Evolutionary conservation across 1,284 basidiomycete genomes (phyloP).

Genomic region (Macrocystidia cucumis): DNA sequence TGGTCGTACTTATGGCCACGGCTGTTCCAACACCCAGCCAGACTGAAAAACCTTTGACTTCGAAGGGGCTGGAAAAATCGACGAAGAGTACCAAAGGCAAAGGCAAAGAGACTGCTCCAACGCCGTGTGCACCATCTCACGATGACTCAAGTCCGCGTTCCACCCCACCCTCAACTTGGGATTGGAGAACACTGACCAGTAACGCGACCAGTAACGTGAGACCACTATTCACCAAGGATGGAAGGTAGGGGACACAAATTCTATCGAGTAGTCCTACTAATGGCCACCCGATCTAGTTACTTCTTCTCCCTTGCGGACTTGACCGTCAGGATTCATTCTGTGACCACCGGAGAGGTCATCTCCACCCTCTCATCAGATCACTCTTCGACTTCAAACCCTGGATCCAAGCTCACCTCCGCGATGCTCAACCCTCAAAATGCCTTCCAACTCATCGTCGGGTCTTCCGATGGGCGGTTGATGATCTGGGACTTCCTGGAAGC

Average conservation of each 20-base stretch:
- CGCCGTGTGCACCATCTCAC: too few species aligned
- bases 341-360: constrained; percentile 66
- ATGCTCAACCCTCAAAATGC: constrained; percentile 81
- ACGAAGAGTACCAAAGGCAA: constrained; percentile 28
- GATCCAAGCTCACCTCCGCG: constrained; percentile 67
- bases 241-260: constrained; percentile 49
- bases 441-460: constrained; percentile 86
- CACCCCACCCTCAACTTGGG: too few species aligned
- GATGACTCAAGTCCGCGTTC: too few species aligned
- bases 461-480: constrained; percentile 77
- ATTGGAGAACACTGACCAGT: constrained; percentile 70
- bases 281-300: constrained; percentile 45
- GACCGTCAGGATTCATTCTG: constrained; percentile 78
- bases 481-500: constrained; percentile 95
- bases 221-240: constrained; percentile 80
- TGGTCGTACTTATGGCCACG: constrained; percentile 18
- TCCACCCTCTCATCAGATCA: constrained; percentile 65
- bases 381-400: constrained; percentile 25
- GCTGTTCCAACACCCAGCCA: constrained; percentile 27
- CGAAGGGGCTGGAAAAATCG: constrained; percentile 14
- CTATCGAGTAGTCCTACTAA: constrained; percentile 4
- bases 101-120: constrained; percentile 23
- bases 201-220: constrained; percentile 57
- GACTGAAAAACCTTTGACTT: constrained; percentile 20
- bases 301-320: constrained; percentile 79